Base-by-base conservation (phyloP, 371 early-diverging fungal species). In the Phascolomyces articulosus region DNA sequence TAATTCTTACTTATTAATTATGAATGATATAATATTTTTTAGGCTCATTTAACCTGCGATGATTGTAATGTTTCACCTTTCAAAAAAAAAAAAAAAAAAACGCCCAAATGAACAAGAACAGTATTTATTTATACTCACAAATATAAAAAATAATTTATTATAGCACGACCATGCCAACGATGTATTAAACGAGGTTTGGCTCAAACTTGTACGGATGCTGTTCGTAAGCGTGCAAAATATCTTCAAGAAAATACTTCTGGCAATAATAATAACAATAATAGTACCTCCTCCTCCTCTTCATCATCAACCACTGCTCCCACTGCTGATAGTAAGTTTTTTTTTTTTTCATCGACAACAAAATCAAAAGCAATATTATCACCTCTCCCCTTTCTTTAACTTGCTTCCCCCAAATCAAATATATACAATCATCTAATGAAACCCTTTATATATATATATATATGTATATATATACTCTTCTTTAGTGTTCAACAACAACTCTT, bases 221-320 rank as follows among this genome's bases (percentile, higher is more conserved):
- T 79, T 41, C 83, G 94, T 51, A 95, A 94, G 69, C 90, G 85
- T 69, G 91, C 92, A 11, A 96, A 95, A 74, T 94, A 93, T 62
- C 79, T 94, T 62, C 78, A 82, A 56, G 88, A 87, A 20, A 66
- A 67, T 21, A 60, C 69, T 41, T 71, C 44, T 28, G 67, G 54
- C 34, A 23, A 3, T 28, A n/a, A 41, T 18, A 62, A 16, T 26
- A 54, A 16, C 54, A 31, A 21, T 20, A 20, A 7, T n/a, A 64
- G 18, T 24, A n/a, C 55, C 0, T 16, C 63, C 3, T 41, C 62
- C 3, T 23, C 55, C n/a, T 44, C 40, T 16, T 41, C 55, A 48
- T 16, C 55, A 48, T 16, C 60, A 24, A 26, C 23, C 9, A 58
- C 3, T 23, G 58, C 21, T 40, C 26, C 26, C 11, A 9, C 34